Evolutionary conservation across 2,329 filamentous ascomycete species (phyloP), one percentile per base, ranked within the genome.

Genomic region (Colletotrichum sp.): DNA sequence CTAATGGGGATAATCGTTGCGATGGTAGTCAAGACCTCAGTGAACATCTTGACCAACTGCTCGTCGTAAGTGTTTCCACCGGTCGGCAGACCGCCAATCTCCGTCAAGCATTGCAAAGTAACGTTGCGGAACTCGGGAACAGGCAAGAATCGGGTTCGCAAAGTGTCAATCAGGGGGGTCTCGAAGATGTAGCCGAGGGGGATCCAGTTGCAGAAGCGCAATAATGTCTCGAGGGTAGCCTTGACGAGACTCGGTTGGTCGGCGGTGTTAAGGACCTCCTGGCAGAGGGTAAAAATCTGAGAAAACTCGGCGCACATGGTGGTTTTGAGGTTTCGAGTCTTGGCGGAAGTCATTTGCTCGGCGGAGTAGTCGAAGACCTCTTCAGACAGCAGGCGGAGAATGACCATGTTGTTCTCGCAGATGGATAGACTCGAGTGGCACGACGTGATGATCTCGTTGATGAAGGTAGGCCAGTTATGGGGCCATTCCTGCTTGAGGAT

Each of bases 341-440:
- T 99, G 75, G 94, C 92, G 48, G 96, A 98, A n/a, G 97, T 99
- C 96, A 99, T 98, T 85, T 98, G 95, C 83, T 99, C 97, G 78
- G 96, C 95, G 2, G 97, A 99, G 86, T 98, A 99, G 88, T 99
- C 97, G 83, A 99, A 99, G 48, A 99, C 96, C 85, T 99, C 97
- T 85, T 99, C 97, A 8, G 97, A 99, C 61, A 99, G 91, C 81
- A 99, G 88, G 76, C 97, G 94, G 80, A 99, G 91, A 80, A 99
- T 99, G 78, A 95, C 96, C 97, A 99, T 99, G 90, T 99, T 99
- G 89, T 99, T 99, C 88, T 99, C 97, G 91, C 98, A 99, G 81
- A 99, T 98, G 48, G 96, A 97, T 70, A 99, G 89, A 86, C 94
- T 98, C 80, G 95, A 96, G 84, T 98, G 96, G 87, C 96, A 99